Evolutionary conservation across 1,139 yeast species (phyloP), one percentile per base, ranked within the genome.

Genomic region (Zygotorulaspora mrakii): DNA sequence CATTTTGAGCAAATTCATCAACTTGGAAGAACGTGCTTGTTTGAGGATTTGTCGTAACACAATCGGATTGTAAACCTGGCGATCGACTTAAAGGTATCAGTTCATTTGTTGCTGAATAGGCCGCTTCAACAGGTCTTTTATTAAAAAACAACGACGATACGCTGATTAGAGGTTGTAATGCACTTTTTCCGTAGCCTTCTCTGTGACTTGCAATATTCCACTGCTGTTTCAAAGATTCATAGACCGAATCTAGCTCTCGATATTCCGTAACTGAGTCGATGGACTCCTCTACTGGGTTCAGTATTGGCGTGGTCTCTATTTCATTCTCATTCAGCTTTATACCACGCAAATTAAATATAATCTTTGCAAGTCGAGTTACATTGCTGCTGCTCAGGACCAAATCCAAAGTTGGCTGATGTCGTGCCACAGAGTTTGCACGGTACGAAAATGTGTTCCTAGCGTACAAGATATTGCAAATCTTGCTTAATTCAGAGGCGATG

Each of bases 391-490:
- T 40, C 8, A 51, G 30, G 9, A 51, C 44, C 26, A 53, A 17
- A 18, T 48, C 51, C 10, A 53, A 20, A 16, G 31, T 40, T 2
- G 53, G 43, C 11, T 30, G 32, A 10, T 31, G 30, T 5, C 38
- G 39, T 6, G 31, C 32, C 10, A 40, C 22, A 1, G 48, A 33
- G 10, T 28, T 33, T 3, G 18, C 29, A 16, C 35, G 31, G 21
- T 31, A 30, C 5, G 39, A 31, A 14, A 46, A 43, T 16, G 42
- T 45, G n/a, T 52, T 49, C 25, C 39, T 45, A 9, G 51, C 49
- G 20, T 53, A 54, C n/a, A 50, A 26, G 2, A 54, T 45, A 21
- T 44, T 45, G 17, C 50, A 41, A 12, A 54, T 35, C 17, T 28
- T 39, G 16, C 39, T 37, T 10, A 53, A 24, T 25, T 42, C 42